A percentile compares a stretch with the other conserved stretches of the same genome.
phyloP scores from a whole-genome alignment of 169 alveolate species.

The Eimeria falciformis region DNA sequence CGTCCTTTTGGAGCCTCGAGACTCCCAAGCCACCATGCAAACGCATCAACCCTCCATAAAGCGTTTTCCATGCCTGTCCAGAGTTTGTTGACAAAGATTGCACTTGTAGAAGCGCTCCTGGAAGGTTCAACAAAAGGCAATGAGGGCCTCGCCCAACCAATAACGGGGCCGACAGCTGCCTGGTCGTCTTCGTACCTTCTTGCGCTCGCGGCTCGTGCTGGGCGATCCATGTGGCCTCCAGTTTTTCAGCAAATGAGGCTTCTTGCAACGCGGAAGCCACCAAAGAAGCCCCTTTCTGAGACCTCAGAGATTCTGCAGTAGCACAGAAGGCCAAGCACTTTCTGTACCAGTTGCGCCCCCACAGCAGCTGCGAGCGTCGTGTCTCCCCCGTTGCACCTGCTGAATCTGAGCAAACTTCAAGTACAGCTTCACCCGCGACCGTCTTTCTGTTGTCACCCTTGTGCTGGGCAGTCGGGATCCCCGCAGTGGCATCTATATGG shows the following conservation, averaged over 20 bases:
- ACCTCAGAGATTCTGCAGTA: background rate
- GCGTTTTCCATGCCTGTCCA: constrained; percentile 3
- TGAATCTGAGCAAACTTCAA: background rate
- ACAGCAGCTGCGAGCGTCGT: constrained; percentile 18
- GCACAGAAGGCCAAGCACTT: constrained; percentile 31
- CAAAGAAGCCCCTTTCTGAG: background rate
- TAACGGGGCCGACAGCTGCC: constrained; percentile 19
- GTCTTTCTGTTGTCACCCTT: background rate
- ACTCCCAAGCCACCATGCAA: constrained; percentile 51
- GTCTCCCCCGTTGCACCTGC: background rate
- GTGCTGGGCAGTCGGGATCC: background rate
- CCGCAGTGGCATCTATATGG: background rate
- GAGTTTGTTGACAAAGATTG: background rate
- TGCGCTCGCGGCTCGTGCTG: constrained; percentile 19
- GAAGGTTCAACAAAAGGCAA: constrained; percentile 14
- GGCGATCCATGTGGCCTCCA: constrained; percentile 18
- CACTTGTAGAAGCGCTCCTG: background rate
- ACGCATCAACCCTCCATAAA: constrained; percentile 51
- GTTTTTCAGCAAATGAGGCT: constrained; percentile 18
- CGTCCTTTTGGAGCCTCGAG: constrained; percentile 34
- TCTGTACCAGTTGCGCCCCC: constrained; percentile 49
- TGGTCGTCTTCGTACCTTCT: background rate
- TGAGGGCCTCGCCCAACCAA: constrained; percentile 62
- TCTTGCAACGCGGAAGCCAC: constrained; percentile 7
- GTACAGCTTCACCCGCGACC: background rate